Evolutionary conservation across 495 filamentous ascomycete species (phyloP).

Genomic region (Penicillium turbatum): DNA sequence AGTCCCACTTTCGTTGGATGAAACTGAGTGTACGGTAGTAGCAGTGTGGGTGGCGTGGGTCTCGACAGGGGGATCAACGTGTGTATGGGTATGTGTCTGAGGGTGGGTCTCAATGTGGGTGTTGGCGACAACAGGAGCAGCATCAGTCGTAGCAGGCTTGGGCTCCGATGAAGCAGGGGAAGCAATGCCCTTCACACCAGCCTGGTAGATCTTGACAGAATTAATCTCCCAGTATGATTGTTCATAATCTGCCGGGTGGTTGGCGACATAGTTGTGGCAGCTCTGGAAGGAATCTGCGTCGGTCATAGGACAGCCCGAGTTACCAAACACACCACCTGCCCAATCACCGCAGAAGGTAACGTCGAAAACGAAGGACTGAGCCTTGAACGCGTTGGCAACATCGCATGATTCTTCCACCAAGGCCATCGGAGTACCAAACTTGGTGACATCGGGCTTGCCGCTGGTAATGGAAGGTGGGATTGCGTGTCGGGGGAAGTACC

Average conservation of each 20-base stretch:
- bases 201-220: conserved; percentile 60
- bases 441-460: conserved; percentile 54
- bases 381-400: conserved; percentile 60
- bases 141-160: not conserved
- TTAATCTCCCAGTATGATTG: conserved; percentile 72
- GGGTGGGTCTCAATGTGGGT: conserved; percentile 3
- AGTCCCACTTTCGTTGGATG: not conserved
- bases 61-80: not conserved
- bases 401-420: conserved; percentile 60
- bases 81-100: not conserved
- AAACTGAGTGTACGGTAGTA: not conserved
- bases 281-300: conserved; percentile 38
- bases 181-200: conserved; percentile 17
- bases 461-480: conserved; percentile 56
- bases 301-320: conserved; percentile 37
- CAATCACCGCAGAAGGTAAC: conserved; percentile 87
- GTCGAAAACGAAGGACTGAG: conserved; percentile 76
- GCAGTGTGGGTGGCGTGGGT: conserved; percentile 1
- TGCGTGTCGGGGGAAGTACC: conserved; percentile 65
- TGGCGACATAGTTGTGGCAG: conserved; percentile 63
- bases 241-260: conserved; percentile 54
- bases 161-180: conserved; percentile 2
- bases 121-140: not conserved
- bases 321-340: conserved; percentile 60
- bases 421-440: conserved; percentile 66